phyloP scores from a whole-genome alignment of 164 flowering plant species.

The Santalum album region DNA sequence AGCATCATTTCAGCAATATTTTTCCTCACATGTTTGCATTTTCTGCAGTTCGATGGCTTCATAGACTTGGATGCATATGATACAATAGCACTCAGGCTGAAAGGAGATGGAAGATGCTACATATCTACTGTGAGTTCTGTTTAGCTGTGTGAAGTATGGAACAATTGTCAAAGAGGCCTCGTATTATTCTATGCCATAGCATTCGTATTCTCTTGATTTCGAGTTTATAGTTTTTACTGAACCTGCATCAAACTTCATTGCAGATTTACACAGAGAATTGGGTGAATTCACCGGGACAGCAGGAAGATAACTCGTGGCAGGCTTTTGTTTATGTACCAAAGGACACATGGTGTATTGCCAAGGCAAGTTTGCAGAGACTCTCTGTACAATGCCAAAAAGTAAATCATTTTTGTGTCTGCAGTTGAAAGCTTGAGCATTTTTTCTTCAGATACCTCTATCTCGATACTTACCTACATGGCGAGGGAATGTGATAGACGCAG shows the following conservation, averaged over 20 bases:
- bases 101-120: slow-evolving; percentile 96
- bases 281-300: slow-evolving; percentile 91
- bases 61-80: slow-evolving; percentile 90
- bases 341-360: slow-evolving; percentile 77
- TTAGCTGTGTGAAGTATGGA: too few species aligned
- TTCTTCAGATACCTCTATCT: slow-evolving; percentile 70
- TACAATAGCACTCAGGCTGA: slow-evolving; percentile 72
- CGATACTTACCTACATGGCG: slow-evolving; percentile 88
- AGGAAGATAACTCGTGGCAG: slow-evolving; percentile 97
- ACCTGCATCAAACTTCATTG: slow-evolving; percentile 9
- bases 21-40: background rate
- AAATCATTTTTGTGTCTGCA: background rate
- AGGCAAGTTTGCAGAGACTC: slow-evolving; percentile 37
- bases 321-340: slow-evolving; percentile 79
- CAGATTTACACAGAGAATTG: slow-evolving; percentile 99
- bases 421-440: background rate
- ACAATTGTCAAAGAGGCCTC: too few species aligned
- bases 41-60: slow-evolving; percentile 82
- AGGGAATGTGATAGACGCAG: slow-evolving; percentile 81
- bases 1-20: too few species aligned
- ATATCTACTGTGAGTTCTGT: slow-evolving; percentile 74
- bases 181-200: too few species aligned
- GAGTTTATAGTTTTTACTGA: background rate
- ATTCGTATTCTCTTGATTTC: background rate
- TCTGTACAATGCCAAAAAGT: too few species aligned